phyloP scores from a whole-genome alignment of 306 rosid species.

The Castanea crenata region DNA sequence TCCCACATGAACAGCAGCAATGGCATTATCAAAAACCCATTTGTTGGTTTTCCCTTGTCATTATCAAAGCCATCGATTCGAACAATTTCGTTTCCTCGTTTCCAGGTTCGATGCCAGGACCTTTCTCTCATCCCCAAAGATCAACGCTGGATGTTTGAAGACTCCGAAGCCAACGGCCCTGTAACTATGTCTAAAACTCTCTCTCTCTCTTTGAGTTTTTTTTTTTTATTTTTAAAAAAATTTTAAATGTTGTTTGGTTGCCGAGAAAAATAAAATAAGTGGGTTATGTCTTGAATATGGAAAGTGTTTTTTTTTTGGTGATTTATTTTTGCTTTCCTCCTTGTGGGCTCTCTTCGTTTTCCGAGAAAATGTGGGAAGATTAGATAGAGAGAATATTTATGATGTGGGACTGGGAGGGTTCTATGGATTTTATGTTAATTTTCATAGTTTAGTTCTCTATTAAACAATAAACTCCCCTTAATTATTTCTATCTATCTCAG shows the following conservation, averaged over 20 bases:
- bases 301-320: no score
- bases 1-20: not conserved
- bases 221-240: no score
- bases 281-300: no score
- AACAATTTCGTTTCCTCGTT: constrained; percentile 25
- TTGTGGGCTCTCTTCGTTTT: constrained; percentile 5
- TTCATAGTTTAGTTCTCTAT: not conserved
- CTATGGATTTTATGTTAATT: not conserved
- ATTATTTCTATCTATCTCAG: not conserved
- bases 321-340: not conserved
- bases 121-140: constrained; percentile 41
- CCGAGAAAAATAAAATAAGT: not conserved
- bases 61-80: constrained; percentile 35
- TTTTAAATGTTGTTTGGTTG: not conserved
- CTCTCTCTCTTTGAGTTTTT: not conserved
- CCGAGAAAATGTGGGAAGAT: constrained; percentile 2
- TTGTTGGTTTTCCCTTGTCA: constrained; percentile 34
- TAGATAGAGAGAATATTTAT: not conserved
- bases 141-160: constrained; percentile 73
- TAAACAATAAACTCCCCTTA: not conserved
- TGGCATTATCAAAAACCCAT: constrained; percentile 29
- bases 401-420: not conserved
- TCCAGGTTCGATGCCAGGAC: constrained; percentile 48
- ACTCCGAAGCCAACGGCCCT: constrained; percentile 77
- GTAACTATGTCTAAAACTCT: constrained; percentile 25